Evolutionary conservation across 176 grass and related monocot species (phyloP), one percentile per base, ranked within the genome.

Genomic region (Ensete glaucum): DNA sequence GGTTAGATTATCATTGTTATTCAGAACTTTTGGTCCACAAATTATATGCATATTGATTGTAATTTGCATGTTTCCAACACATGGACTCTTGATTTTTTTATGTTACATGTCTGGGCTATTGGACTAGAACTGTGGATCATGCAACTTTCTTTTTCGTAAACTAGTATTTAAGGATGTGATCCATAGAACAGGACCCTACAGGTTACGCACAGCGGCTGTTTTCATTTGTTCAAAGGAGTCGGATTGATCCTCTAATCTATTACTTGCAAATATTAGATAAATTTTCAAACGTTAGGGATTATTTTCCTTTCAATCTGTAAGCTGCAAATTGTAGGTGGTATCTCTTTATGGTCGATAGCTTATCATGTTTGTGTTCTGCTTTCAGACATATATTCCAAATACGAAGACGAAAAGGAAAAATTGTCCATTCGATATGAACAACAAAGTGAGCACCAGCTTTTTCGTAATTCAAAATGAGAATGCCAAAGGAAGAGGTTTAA

Each of bases 361-460:
- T 51, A 29, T 27, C 51, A 9, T 73, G 24, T 76, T 50, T 73
- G 64, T 64, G 51, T 77, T 29, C 81, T 13, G 80, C 60, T 55
- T 81, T 76, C 81, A 97, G 94, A 93, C 9, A 73, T 98, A 49
- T 93, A 93, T 79, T 85, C 85, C 23, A 98, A 98, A 78, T 98
- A 83, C 74, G 94, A 98, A 87, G 80, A 87, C 81, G 94, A 91
- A 80, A 98, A 93, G 78, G 88, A 89, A 65, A 98, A 98, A 82
- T 62, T 93, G 60, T 78, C 83, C 69, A 58, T 73, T 53, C 88
- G 87, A 79, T 93, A 93, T 80, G 94, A 93, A 79, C 86, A 93
- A 67, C 85, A 91, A 60, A 85, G 88, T 93, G 79, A 91, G 87
- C 79, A 71, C 64, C 55, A 71, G 22, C 76, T 26, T 11, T 24